phyloP scores from a whole-genome alignment of 2,329 filamentous ascomycete genomes.

The Cercospora canescens region DNA sequence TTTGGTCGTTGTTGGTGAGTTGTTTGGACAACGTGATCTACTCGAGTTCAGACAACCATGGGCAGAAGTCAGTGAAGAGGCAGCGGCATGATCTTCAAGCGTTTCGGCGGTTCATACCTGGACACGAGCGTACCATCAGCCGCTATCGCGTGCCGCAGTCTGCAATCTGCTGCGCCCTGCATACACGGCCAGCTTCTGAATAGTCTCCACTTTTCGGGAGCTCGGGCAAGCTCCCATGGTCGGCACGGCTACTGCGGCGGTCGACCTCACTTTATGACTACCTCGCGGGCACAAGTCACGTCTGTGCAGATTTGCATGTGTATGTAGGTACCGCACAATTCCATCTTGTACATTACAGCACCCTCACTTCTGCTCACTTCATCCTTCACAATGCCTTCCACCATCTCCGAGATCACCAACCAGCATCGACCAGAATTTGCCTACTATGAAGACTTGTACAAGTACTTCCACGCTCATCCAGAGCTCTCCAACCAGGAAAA shows the following conservation, averaged over 20 bases:
- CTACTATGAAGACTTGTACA: slow-evolving; percentile 58
- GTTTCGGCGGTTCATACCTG: not conserved
- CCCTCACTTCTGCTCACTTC: not conserved
- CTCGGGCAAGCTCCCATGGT: slow-evolving; percentile 9
- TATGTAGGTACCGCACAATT: slow-evolving; percentile 16
- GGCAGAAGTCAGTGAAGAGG: slow-evolving; percentile 9
- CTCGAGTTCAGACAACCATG: slow-evolving; percentile 63
- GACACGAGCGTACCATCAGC: not conserved
- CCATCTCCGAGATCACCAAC: slow-evolving; percentile 29
- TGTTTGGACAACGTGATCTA: slow-evolving; percentile 86
- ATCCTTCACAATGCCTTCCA: slow-evolving; percentile 20
- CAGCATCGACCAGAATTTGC: slow-evolving; percentile 42
- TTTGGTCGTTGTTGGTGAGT: slow-evolving; percentile 80
- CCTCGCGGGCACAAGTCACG: not conserved
- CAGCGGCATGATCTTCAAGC: not conserved
- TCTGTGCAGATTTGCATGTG: not conserved
- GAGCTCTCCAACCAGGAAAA: slow-evolving; percentile 61
- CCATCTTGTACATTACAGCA: not conserved
- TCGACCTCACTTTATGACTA: slow-evolving; percentile 9
- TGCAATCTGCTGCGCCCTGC: not conserved
- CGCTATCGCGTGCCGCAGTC: not conserved
- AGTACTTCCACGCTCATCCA: slow-evolving; percentile 59
- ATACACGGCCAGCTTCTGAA: not conserved
- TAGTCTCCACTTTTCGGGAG: slow-evolving; percentile 1
- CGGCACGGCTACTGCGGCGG: slow-evolving; percentile 11